Percentiles rank a stretch among this genome's conserved stretches.
Evolutionary conservation across 805 yeast genomes (phyloP).

Genomic region (Metschnikowia continentalis): DNA sequence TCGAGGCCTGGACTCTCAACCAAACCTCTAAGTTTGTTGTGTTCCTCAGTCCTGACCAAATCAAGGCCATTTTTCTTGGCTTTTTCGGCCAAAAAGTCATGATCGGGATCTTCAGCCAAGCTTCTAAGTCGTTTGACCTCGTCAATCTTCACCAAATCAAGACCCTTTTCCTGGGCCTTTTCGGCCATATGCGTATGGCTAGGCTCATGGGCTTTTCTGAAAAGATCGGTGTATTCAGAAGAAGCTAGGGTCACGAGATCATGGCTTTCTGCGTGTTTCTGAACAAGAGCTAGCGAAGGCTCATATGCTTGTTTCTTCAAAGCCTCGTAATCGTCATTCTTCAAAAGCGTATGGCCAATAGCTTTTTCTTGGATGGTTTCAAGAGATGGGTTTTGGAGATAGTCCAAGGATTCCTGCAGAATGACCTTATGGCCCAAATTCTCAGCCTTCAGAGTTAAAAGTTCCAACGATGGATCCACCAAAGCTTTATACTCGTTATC

Average conservation of each 20-base stretch:
- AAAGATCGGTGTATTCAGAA: constrained; percentile 30
- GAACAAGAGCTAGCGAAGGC: constrained; percentile 29
- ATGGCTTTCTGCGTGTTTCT: constrained; percentile 32
- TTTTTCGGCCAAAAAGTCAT: constrained; percentile 6
- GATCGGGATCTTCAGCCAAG: constrained; percentile 6
- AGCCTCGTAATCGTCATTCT: constrained; percentile 12
- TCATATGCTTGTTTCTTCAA: constrained; percentile 15
- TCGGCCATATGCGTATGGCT: constrained; percentile 15
- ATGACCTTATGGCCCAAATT: constrained; percentile 4
- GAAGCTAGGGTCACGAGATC: constrained; percentile 28
- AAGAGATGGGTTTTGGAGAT: constrained; percentile 14
- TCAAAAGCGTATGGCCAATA: constrained; percentile 16
- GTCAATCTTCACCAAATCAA: constrained; percentile 7
- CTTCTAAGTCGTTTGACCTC: constrained; percentile 5
- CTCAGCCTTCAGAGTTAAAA: constrained; percentile 3
- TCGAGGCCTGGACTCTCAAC: constrained; percentile 6
- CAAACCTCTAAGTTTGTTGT: constrained; percentile 1
- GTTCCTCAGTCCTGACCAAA: constrained; percentile 5
- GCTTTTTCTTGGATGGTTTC: constrained; percentile 16
- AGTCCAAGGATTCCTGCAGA: neutral
- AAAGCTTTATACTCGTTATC: constrained; percentile 9
- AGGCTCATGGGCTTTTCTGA: constrained; percentile 31
- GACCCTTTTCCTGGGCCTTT: constrained; percentile 13
- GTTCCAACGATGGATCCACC: constrained; percentile 7
- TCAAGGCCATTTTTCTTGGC: constrained; percentile 5